Conservation (phyloP, 768 basidiomycete species). For the Tulasnella sp. region DNA sequence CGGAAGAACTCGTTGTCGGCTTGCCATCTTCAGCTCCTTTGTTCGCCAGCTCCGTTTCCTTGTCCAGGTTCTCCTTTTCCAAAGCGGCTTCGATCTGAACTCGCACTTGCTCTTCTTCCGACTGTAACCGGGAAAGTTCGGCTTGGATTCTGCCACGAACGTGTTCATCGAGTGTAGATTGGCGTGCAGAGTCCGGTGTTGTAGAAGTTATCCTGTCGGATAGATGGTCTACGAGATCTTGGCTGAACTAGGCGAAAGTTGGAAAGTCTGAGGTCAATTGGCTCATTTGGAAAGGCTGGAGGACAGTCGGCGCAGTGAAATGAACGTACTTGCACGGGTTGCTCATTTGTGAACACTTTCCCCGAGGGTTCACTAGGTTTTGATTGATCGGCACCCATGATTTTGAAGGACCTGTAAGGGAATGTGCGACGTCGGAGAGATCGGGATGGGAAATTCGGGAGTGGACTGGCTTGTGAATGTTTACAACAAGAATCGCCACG, state of each 20-base stretch:
- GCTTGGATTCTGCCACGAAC: slow-evolving; percentile 63
- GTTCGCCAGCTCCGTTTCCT: slow-evolving; percentile 47
- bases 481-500: background rate
- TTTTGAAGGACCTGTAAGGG: background rate
- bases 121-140: slow-evolving; percentile 57
- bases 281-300: background rate
- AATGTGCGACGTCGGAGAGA: background rate
- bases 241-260: slow-evolving; percentile 55
- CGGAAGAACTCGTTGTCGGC: slow-evolving; percentile 41
- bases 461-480: background rate
- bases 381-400: slow-evolving; percentile 68
- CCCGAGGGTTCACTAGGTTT: slow-evolving; percentile 37
- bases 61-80: slow-evolving; percentile 82
- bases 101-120: slow-evolving; percentile 61
- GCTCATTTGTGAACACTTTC: slow-evolving; percentile 50
- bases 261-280: slow-evolving; percentile 3
- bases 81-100: slow-evolving; percentile 68
- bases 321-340: slow-evolving; percentile 44
- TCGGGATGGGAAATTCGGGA: background rate
- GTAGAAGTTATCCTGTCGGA: slow-evolving; percentile 54
- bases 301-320: background rate
- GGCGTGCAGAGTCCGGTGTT: slow-evolving; percentile 56
- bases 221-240: slow-evolving; percentile 71
- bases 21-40: slow-evolving; percentile 31
- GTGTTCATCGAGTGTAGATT: slow-evolving; percentile 63